Evolutionary conservation across 108 stramenopile species (phyloP).

Genomic region (Aurantiochytrium sp.): DNA sequence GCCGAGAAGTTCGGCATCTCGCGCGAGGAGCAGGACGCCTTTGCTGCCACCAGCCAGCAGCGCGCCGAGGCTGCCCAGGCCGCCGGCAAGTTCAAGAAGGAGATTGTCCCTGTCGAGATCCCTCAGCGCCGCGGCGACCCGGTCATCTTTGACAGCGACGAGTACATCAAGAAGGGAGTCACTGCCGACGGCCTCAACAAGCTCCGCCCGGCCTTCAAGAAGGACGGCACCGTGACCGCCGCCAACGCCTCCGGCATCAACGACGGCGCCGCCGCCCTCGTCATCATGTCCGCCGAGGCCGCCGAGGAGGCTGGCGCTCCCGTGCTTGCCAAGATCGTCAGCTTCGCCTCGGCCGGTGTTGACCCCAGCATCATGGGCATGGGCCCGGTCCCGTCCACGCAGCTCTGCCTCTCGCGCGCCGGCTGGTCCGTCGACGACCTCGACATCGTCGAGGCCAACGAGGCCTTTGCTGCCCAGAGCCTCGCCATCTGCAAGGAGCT

Average conservation of each 20-base stretch:
- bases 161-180: constrained; percentile 75
- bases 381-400: constrained; percentile 42
- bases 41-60: constrained; percentile 1
- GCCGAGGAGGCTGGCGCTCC: constrained; percentile 68
- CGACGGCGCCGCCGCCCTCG: constrained; percentile 88
- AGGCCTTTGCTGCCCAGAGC: constrained; percentile 89
- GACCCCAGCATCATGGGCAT: constrained; percentile 62
- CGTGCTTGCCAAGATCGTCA: constrained; percentile 67
- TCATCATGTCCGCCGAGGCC: constrained; percentile 80
- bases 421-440: constrained; percentile 58
- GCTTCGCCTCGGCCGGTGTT: constrained; percentile 45
- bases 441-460: constrained; percentile 89
- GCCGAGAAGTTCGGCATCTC: constrained; percentile 78
- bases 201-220: constrained; percentile 84
- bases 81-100: constrained; percentile 73
- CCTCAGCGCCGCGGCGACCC: constrained; percentile 70
- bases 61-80: neutral
- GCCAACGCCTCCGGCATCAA: constrained; percentile 91
- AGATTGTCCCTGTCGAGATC: constrained; percentile 84
- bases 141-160: constrained; percentile 74
- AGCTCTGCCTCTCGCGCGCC: neutral
- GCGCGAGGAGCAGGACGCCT: constrained; percentile 48
- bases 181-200: constrained; percentile 51
- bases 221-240: constrained; percentile 89
- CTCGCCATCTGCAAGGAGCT: constrained; percentile 65